Base-by-base conservation (phyloP, 1,284 basidiomycete genomes). In the Trametes pubescens region DNA sequence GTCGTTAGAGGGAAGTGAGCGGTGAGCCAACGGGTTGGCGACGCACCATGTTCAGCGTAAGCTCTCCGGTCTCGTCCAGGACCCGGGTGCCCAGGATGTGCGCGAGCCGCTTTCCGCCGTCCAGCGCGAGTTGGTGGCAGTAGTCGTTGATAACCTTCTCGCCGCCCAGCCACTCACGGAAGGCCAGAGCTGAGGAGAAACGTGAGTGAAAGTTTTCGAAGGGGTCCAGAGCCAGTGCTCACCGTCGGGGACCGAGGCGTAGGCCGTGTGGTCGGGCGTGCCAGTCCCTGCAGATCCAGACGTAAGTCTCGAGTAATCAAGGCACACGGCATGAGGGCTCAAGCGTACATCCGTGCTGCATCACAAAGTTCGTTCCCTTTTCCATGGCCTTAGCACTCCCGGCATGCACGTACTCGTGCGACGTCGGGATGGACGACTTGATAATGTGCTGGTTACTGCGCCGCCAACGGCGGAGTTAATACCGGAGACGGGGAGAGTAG, bases 81-180 rank as follows among this genome's bases (percentile, higher is more conserved):
- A 92, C 80, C 0, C 76, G 74, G 0, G 93, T 95, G 9, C 86
- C 87, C 37, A 94, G 77, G 1, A 89, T 75, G 65, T 88, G 82
- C 0, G 87, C 86, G 3, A 95, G 80, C 14, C 79, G 78, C 64
- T 84, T 81, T 0, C 92, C 94, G n/a, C 94, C 95, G 58, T 83
- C 78, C 1, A 91, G 69, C 0, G 95, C 95, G 26, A 96, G 83
- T 7, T 82, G 74, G 71, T 90, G 90, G 70, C 88, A 93, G 76
- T 96, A 94, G 7, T 78, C 81, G 72, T 90, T 89, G 66, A 96
- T 95, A 61, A 84, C 84, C n/a, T 84, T 79, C 77, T 97, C 95
- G 1, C 95, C 95, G 1, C 95, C 95, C 22, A 96, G 80, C 84
- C 87, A 90, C 54, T 86, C 73, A 32, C 95, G 84, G 79, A 95